These are phyloP conservation scores for Apophysomyces elegans DNA, from an alignment of 371 early-diverging fungal genomes.

Conservation along the genomic window DNA sequence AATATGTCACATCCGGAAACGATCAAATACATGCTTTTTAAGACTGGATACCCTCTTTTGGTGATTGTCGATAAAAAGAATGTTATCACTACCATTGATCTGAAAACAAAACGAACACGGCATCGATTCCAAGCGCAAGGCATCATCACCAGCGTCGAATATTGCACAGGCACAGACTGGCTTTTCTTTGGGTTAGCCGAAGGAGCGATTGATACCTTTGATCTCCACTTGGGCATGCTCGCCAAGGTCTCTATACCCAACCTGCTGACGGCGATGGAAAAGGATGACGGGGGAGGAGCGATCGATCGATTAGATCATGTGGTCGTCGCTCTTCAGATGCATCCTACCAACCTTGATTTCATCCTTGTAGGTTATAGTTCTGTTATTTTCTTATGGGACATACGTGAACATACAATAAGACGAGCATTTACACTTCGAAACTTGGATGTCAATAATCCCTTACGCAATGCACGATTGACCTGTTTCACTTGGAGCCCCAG, in stretches of 20 bases:
- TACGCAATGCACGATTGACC: constrained; percentile 37
- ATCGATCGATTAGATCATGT: constrained; percentile 20
- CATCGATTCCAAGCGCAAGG: constrained; percentile 45
- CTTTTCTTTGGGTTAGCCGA: constrained; percentile 60
- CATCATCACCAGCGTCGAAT: constrained; percentile 55
- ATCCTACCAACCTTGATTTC: constrained; percentile 55
- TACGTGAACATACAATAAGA: constrained; percentile 46
- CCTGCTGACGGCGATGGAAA: constrained; percentile 24
- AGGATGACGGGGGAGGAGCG: constrained; percentile 4
- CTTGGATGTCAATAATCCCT: constrained; percentile 25
- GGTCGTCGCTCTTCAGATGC: constrained; percentile 56
- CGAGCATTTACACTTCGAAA: constrained; percentile 27
- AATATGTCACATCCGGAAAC: constrained; percentile 30
- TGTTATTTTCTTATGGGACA: constrained; percentile 52
- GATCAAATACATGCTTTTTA: constrained; percentile 58
- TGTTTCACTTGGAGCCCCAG: constrained; percentile 57
- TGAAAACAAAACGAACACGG: constrained; percentile 44
- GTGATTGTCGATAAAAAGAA: constrained; percentile 56
- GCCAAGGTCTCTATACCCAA: constrained; percentile 55
- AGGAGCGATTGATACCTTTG: constrained; percentile 60
- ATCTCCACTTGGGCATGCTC: constrained; percentile 49
- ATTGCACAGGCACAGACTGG: constrained; percentile 61
- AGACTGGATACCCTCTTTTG: constrained; percentile 51
- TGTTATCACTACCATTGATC: constrained; percentile 54
- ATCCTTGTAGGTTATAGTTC: constrained; percentile 59